A percentile compares a stretch with the other conserved stretches of the same genome.
Evolutionary conservation across 208 protist genomes (phyloP).

Genomic region (Dictyostelium gargantuum): DNA sequence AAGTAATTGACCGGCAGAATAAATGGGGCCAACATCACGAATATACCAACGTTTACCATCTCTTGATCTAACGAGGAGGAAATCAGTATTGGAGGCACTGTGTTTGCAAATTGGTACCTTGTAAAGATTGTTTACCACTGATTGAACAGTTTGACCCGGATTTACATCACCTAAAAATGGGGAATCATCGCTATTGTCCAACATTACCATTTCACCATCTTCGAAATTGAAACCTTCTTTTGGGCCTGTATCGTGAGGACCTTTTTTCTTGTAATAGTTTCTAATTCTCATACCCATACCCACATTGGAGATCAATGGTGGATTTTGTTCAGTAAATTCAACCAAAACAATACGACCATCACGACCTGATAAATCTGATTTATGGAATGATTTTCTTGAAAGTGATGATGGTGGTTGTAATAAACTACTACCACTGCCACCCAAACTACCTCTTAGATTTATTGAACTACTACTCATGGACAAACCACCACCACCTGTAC

Average conservation of each 20-base stretch:
- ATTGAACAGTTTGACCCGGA: constrained; percentile 22
- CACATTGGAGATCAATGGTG: constrained; percentile 33
- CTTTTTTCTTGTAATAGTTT: constrained; percentile 67
- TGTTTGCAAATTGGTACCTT: constrained; percentile 61
- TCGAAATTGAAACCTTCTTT: constrained; percentile 21
- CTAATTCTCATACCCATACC: constrained; percentile 59
- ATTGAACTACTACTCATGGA: too few species aligned
- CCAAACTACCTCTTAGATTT: constrained; percentile 1
- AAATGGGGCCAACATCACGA: constrained; percentile 42
- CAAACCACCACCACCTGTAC: neutral
- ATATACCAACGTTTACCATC: constrained; percentile 64
- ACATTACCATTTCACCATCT: constrained; percentile 54
- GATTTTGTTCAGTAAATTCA: constrained; percentile 67
- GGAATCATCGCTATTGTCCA: constrained; percentile 42
- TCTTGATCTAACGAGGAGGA: constrained; percentile 49
- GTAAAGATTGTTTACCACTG: constrained; percentile 47
- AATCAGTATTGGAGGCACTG: constrained; percentile 18
- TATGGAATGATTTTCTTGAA: constrained; percentile 10
- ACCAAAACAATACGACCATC: constrained; percentile 59
- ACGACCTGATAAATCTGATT: constrained; percentile 55
- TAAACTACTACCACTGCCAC: neutral
- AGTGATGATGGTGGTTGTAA: neutral
- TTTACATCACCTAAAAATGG: constrained; percentile 67
- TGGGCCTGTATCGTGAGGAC: neutral
- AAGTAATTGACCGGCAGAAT: constrained; percentile 36